phyloP scores from a whole-genome alignment of 2,329 filamentous ascomycete species.

The Hymenoscyphus fructigenus region DNA sequence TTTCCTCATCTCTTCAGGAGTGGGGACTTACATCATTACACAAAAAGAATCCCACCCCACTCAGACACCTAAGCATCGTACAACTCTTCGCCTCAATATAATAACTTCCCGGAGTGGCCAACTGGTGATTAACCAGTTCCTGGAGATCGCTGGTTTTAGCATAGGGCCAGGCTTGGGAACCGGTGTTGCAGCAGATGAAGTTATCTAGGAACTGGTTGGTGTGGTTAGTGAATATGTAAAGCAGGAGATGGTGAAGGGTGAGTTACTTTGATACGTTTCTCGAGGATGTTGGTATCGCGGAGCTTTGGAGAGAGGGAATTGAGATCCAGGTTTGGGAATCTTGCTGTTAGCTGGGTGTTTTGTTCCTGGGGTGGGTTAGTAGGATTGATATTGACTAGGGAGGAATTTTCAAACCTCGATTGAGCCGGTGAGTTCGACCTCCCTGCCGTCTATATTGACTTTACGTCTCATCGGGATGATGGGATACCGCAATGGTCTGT shows the following conservation, averaged over 20 bases:
- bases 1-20: background rate
- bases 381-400: background rate
- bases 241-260: too few relatives aligned
- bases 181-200: background rate
- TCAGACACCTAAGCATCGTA: background rate
- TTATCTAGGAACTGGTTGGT: background rate
- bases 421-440: background rate
- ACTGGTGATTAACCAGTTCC: background rate
- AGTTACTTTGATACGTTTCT: too few relatives aligned
- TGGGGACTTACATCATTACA: background rate
- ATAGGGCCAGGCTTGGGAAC: background rate
- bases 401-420: background rate
- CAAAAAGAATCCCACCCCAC: background rate
- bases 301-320: background rate
- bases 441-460: background rate
- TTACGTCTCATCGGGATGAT: background rate
- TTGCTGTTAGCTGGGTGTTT: background rate
- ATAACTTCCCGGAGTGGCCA: background rate
- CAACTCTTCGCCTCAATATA: background rate
- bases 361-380: background rate
- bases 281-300: too few relatives aligned
- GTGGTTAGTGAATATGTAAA: background rate
- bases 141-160: background rate
- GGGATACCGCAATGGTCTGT: background rate
- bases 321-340: background rate